Evolutionary conservation across 345 rosid species (phyloP).

Genomic region (Citrus unshiu): DNA sequence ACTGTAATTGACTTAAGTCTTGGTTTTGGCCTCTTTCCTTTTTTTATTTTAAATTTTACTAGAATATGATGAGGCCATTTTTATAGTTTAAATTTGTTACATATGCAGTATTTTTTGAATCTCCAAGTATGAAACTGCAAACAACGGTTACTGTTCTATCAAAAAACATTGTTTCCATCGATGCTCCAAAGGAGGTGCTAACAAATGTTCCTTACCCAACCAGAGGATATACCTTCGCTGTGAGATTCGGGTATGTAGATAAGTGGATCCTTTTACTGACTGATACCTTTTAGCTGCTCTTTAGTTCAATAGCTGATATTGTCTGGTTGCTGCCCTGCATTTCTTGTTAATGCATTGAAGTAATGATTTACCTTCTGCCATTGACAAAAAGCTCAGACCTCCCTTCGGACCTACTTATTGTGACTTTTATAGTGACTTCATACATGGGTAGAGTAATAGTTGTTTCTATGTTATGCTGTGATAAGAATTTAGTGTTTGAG

Average conservation of each 20-base stretch:
- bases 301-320: background rate
- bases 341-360: background rate
- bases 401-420: background rate
- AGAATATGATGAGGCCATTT: conserved; percentile 6
- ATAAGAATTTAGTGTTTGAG: background rate
- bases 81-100: conserved; percentile 19
- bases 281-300: conserved; percentile 2
- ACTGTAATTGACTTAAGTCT: conserved; percentile 3
- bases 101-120: conserved; percentile 60
- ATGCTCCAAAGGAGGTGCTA: conserved; percentile 69
- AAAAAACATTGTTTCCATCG: conserved; percentile 48
- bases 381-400: background rate
- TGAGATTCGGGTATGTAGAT: conserved; percentile 65
- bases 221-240: conserved; percentile 67
- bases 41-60: background rate
- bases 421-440: background rate
- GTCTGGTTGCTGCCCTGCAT: background rate
- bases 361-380: background rate
- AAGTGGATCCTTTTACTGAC: background rate
- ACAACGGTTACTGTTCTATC: conserved; percentile 62
- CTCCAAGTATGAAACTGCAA: conserved; percentile 53
- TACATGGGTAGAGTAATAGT: background rate
- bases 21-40: background rate
- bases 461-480: background rate
- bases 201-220: conserved; percentile 73